phyloP scores from a whole-genome alignment of 495 filamentous ascomycete genomes.

The Alectoria sarmentosa region DNA sequence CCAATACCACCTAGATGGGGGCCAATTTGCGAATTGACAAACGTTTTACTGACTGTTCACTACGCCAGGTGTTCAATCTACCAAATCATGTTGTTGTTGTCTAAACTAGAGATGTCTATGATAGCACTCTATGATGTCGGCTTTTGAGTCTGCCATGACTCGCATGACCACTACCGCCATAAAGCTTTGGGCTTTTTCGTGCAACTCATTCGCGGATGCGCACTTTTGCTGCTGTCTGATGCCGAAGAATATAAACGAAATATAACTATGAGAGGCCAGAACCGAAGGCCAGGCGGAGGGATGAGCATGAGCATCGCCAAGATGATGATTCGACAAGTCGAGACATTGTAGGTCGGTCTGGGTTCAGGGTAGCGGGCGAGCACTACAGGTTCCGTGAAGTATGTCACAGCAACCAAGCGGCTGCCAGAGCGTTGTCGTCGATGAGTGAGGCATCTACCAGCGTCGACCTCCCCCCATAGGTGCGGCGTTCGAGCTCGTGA shows the following conservation, averaged over 20 bases:
- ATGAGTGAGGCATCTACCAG: conserved; percentile 40
- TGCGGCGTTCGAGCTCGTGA: conserved; percentile 57
- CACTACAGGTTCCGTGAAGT: neutral
- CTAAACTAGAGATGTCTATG: conserved; percentile 11
- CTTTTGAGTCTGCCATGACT: conserved; percentile 6
- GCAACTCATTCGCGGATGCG: neutral
- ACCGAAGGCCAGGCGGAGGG: conserved; percentile 6
- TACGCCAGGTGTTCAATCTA: neutral
- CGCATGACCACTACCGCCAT: neutral
- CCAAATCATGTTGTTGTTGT: neutral
- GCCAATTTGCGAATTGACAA: neutral
- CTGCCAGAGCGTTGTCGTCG: conserved; percentile 1
- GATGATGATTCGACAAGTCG: neutral
- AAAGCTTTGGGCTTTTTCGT: conserved; percentile 1
- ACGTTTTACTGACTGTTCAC: neutral
- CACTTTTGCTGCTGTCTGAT: neutral
- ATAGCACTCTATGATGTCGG: conserved; percentile 14
- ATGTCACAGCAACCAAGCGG: neutral
- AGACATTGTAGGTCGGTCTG: neutral
- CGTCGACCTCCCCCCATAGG: conserved; percentile 55
- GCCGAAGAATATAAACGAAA: conserved; percentile 1
- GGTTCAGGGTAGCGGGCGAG: neutral
- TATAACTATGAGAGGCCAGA: conserved; percentile 7
- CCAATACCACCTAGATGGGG: neutral
- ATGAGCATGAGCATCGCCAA: conserved; percentile 3